A percentile compares a stretch with the other conserved stretches of the same genome.
phyloP scores from a whole-genome alignment of 495 filamentous ascomycete genomes.

The Hyaloscypha variabilis region DNA sequence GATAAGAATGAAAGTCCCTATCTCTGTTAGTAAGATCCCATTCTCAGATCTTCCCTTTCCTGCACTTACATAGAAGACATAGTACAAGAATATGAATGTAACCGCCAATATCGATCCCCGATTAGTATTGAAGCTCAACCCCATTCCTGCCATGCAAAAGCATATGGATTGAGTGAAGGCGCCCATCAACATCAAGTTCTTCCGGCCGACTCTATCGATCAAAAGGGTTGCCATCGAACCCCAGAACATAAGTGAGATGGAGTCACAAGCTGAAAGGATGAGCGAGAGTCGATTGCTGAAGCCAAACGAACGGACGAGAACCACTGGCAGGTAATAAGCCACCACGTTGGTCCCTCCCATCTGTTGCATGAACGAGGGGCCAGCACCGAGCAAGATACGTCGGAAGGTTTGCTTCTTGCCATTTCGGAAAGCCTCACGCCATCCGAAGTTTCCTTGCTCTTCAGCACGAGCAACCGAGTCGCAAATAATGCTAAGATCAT shows the following conservation, averaged over 20 bases:
- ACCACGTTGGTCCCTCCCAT: conserved; percentile 28
- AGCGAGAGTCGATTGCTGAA: conserved; percentile 32
- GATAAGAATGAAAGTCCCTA: neutral
- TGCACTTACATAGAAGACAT: neutral
- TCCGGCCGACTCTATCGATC: conserved; percentile 34
- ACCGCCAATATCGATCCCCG: neutral
- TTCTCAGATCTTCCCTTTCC: too few relatives aligned
- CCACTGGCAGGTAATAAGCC: conserved; percentile 31
- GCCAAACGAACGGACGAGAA: conserved; percentile 12
- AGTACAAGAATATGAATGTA: neutral
- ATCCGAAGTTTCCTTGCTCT: conserved; percentile 38
- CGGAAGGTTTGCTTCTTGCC: conserved; percentile 31
- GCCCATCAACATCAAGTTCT: conserved; percentile 33
- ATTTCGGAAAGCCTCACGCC: conserved; percentile 36
- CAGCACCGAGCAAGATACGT: conserved; percentile 28
- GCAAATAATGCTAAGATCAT: conserved; percentile 4
- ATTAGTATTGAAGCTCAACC: neutral
- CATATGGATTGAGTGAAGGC: conserved; percentile 29
- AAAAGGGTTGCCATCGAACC: conserved; percentile 31
- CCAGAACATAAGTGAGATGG: conserved; percentile 27
- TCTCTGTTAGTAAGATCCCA: too few relatives aligned
- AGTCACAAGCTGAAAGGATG: conserved; percentile 1
- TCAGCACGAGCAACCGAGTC: conserved; percentile 28
- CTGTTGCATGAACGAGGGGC: conserved; percentile 1
- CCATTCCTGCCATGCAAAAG: conserved; percentile 5